Evolutionary conservation across 2,329 filamentous ascomycete species (phyloP), one percentile per base, ranked within the genome.

Genomic region (Phyllosticta paracitricarpa): DNA sequence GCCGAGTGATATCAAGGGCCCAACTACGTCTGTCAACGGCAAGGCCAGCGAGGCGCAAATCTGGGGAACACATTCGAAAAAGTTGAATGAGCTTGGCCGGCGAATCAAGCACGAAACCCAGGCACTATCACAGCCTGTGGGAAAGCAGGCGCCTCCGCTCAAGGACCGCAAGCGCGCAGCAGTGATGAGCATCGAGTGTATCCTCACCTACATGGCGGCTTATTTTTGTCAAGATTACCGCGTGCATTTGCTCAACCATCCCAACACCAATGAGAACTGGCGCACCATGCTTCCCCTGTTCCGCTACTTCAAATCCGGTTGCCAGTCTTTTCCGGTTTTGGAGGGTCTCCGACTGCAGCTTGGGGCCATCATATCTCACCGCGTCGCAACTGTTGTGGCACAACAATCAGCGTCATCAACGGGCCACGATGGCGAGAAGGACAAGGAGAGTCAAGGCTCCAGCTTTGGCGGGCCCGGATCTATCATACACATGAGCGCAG

Each of bases 71-170:
- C 71, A 73, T 22, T 76, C 75, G 14, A 70, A 69, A 57, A 75
- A 75, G 33, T 66, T 77, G 53, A 75, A 77, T 48, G 69, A 66
- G 3, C 70, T 77, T 59, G 78, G 77, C 9, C 73, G 76, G 7
- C 71, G 75, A 1, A 68, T 80, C n/a, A 80, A 80, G 67, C 77
- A 79, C 59, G 73, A 76, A 56, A 72, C 73, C 2, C 70, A 73
- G 51, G 55, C 40, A 28, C 58, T 54, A 33, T 63, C 56, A 14
- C 51, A 57, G 25, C 57, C 51, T 17, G 35, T 67, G 22, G 64
- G 65, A 55, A 66, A 64, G 10, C 67, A 69, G 35, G 14, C 14
- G 57, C 40, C 67, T 33, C 69, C 61, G 1, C 70, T 72, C 48
- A 66, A 69, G 22, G 73, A 76, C 26, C 66, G 69, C 53, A 73